These are phyloP conservation scores for Phytophthora colocasiae DNA, from an alignment of 352 stramenopile species.

Conservation along the genomic window DNA sequence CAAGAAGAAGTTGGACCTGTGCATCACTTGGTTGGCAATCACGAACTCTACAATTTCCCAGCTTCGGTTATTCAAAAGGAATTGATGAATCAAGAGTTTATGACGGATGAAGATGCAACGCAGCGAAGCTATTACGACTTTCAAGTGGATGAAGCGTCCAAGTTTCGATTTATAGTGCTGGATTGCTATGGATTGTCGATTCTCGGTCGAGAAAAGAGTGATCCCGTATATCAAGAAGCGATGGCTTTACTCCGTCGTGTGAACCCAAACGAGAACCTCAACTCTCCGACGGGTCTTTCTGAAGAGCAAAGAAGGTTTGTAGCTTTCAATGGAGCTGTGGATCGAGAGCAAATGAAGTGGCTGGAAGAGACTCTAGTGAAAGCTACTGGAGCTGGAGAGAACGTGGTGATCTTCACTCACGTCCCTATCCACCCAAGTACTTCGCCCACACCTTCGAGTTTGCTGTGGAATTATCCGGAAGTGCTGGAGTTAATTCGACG, in stretches of 20 bases:
- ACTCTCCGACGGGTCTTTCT: slow-evolving; percentile 66
- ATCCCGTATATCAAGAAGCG: slow-evolving; percentile 58
- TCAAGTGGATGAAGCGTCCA: slow-evolving; percentile 38
- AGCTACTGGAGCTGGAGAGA: slow-evolving; percentile 36
- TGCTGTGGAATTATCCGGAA: slow-evolving; percentile 86
- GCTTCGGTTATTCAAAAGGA: slow-evolving; percentile 50
- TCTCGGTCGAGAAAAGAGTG: slow-evolving; percentile 52
- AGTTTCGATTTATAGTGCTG: slow-evolving; percentile 72
- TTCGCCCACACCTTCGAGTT: slow-evolving; percentile 37
- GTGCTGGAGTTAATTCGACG: slow-evolving; percentile 57
- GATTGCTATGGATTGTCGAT: slow-evolving; percentile 77
- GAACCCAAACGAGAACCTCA: slow-evolving; percentile 82
- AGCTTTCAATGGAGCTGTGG: slow-evolving; percentile 80
- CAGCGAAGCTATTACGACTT: slow-evolving; percentile 75
- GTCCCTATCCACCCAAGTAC: slow-evolving; percentile 67
- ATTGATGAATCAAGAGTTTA: slow-evolving; percentile 44
- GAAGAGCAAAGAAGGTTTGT: slow-evolving; percentile 65
- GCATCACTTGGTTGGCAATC: slow-evolving; percentile 85
- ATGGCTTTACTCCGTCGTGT: slow-evolving; percentile 40
- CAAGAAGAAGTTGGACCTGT: slow-evolving; percentile 54
- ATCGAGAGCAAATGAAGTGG: slow-evolving; percentile 68
- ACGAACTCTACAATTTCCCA: slow-evolving; percentile 88
- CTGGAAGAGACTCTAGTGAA: slow-evolving; percentile 44
- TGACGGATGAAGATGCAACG: slow-evolving; percentile 12
- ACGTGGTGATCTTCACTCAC: slow-evolving; percentile 82